Evolutionary conservation across 169 alveolate genomes (phyloP).

Genomic region (Theileria orientalis): DNA sequence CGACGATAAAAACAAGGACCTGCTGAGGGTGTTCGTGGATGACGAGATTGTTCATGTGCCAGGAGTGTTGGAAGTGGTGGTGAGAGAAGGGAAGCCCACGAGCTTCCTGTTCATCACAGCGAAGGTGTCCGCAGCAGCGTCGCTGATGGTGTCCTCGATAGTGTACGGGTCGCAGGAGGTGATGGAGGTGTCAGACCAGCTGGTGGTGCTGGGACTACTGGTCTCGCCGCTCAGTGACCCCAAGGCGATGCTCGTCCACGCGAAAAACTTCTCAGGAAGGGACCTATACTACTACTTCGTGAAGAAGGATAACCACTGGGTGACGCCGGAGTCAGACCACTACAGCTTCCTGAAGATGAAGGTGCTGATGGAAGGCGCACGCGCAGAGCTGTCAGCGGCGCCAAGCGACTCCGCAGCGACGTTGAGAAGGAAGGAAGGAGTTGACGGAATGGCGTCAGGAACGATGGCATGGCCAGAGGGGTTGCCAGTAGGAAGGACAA

Average conservation of each 20-base stretch:
- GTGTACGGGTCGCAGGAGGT: neutral
- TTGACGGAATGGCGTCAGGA: neutral
- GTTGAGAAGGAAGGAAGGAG: neutral
- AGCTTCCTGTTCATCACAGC: neutral
- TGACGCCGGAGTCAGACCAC: neutral
- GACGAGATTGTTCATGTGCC: neutral
- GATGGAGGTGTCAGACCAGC: neutral
- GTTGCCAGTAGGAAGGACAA: too few species aligned
- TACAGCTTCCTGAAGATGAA: neutral
- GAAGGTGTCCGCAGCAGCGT: neutral
- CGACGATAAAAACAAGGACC: neutral
- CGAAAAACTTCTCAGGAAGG: neutral
- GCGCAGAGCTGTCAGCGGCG: neutral
- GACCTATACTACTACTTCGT: constrained; percentile 1
- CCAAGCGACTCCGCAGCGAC: too few species aligned
- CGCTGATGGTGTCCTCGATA: neutral
- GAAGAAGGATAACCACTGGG: constrained; percentile 2
- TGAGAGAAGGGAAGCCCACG: neutral
- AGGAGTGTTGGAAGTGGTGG: neutral
- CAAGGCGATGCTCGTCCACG: neutral
- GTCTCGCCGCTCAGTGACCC: neutral
- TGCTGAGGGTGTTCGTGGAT: neutral
- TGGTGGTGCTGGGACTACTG: neutral
- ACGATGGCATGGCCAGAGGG: too few species aligned
- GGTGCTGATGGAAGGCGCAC: neutral